phyloP scores from a whole-genome alignment of 495 filamentous ascomycete genomes.

The Apodospora peruviana region DNA sequence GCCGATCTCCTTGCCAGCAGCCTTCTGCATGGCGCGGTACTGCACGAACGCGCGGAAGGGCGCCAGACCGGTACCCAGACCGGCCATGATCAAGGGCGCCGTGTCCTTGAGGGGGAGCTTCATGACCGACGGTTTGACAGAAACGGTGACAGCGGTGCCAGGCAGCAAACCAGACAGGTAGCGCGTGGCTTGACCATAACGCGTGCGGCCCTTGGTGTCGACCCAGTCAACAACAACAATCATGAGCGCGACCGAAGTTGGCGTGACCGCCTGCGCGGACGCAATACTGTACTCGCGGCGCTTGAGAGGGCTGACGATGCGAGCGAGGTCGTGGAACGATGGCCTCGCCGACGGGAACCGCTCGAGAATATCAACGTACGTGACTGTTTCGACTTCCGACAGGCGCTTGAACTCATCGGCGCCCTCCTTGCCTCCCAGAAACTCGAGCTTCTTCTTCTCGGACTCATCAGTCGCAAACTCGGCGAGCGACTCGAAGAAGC shows the following conservation, averaged over 20 bases:
- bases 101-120: slow-evolving; percentile 83
- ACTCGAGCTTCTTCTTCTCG: slow-evolving; percentile 74
- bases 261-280: slow-evolving; percentile 87
- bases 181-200: slow-evolving; percentile 86
- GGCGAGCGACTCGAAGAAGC: slow-evolving; percentile 89
- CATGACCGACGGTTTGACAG: slow-evolving; percentile 95
- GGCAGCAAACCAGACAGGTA: slow-evolving; percentile 71
- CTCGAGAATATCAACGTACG: slow-evolving; percentile 83
- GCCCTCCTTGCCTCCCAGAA: slow-evolving; percentile 75
- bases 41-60: slow-evolving; percentile 98
- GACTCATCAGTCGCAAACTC: slow-evolving; percentile 77
- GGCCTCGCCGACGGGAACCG: slow-evolving; percentile 88
- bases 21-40: slow-evolving; percentile 94
- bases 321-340: slow-evolving; percentile 81
- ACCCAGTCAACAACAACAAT: slow-evolving; percentile 97
- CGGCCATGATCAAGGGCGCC: slow-evolving; percentile 95
- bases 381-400: slow-evolving; percentile 87
- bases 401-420: slow-evolving; percentile 92
- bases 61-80: slow-evolving; percentile 94
- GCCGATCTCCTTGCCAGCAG: slow-evolving; percentile 90
- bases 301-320: slow-evolving; percentile 87
- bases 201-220: slow-evolving; percentile 78
- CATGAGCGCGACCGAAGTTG: slow-evolving; percentile 82
- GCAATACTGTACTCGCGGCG: slow-evolving; percentile 97
- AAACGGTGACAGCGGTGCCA: slow-evolving; percentile 77